A percentile compares a stretch with the other conserved stretches of the same genome.
Evolutionary conservation across 2,329 filamentous ascomycete genomes (phyloP).

Genomic region (Talaromyces verruculosus): DNA sequence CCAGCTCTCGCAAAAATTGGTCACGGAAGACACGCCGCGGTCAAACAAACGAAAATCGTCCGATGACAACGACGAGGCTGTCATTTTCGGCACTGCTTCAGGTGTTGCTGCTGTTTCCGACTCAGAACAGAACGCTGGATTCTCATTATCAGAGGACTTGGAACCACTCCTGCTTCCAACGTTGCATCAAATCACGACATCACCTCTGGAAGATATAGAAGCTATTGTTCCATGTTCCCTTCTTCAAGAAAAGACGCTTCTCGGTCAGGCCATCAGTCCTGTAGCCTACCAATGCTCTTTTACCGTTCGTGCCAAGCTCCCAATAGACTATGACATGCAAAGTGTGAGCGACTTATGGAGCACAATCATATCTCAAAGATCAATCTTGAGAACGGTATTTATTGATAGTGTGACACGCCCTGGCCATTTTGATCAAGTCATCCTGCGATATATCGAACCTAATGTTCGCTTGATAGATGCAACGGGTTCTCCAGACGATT

Average conservation of each 20-base stretch:
- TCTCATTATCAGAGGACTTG: not conserved
- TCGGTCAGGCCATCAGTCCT: not conserved
- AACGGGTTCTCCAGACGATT: not conserved
- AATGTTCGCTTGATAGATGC: not conserved
- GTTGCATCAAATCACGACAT: not conserved
- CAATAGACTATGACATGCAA: not conserved
- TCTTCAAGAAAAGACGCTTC: not conserved
- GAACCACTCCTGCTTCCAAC: not conserved
- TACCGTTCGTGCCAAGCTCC: not conserved
- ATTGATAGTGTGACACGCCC: not conserved
- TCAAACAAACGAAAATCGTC: not conserved
- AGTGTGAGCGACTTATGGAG: not conserved
- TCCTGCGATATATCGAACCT: not conserved
- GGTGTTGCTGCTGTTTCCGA: not conserved
- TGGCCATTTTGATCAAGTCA: not conserved
- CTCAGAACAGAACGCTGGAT: not conserved
- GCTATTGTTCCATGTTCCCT: not conserved
- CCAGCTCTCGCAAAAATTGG: not conserved
- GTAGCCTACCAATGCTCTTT: constrained; percentile 1
- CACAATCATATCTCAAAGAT: not conserved
- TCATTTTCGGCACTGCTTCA: not conserved
- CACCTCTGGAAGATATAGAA: not conserved
- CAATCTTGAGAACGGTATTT: not conserved
- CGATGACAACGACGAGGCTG: not conserved
- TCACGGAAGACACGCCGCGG: not conserved